Evolutionary conservation across 345 rosid species (phyloP).

Genomic region (Jatropha curcas): DNA sequence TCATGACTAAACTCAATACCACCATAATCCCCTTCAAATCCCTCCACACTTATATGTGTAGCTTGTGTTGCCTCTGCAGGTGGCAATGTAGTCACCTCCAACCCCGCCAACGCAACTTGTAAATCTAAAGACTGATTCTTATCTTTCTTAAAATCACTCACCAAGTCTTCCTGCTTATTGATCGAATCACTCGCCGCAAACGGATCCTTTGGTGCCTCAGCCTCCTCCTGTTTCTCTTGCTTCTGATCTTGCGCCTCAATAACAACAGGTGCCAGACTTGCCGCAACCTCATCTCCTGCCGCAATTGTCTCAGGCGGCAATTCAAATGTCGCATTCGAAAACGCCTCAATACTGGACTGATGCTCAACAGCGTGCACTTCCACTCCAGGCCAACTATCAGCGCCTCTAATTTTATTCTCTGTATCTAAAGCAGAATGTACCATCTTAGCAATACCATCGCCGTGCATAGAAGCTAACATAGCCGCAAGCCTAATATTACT

Average conservation of each 20-base stretch:
- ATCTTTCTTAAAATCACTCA: conserved; percentile 84
- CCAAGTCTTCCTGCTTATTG: conserved; percentile 74
- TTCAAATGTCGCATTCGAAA: conserved; percentile 63
- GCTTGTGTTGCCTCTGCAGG: conserved; percentile 98
- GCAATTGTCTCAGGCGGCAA: conserved; percentile 79
- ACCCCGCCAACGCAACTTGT: conserved; percentile 78
- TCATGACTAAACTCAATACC: conserved; percentile 92
- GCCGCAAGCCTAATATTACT: conserved; percentile 89
- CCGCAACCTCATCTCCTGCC: conserved; percentile 75
- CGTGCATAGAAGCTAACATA: conserved; percentile 95
- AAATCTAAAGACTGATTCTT: conserved; percentile 73
- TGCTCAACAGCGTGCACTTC: conserved; percentile 72
- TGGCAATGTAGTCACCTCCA: conserved; percentile 90
- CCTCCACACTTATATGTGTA: conserved; percentile 85
- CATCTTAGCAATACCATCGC: conserved; percentile 95
- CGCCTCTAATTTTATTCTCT: conserved; percentile 92
- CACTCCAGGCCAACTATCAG: conserved; percentile 64
- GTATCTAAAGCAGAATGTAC: conserved; percentile 91
- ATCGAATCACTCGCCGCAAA: conserved; percentile 81
- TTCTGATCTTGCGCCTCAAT: conserved; percentile 50
- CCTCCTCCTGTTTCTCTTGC: conserved; percentile 52
- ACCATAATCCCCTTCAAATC: conserved; percentile 95
- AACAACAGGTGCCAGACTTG: conserved; percentile 53
- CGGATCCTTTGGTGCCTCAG: conserved; percentile 69
- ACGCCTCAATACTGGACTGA: conserved; percentile 58